Percentiles rank a stretch among this genome's conserved stretches.
Evolutionary conservation across 305 asterid species (phyloP).

Genomic region (Euphrasia arctica): DNA sequence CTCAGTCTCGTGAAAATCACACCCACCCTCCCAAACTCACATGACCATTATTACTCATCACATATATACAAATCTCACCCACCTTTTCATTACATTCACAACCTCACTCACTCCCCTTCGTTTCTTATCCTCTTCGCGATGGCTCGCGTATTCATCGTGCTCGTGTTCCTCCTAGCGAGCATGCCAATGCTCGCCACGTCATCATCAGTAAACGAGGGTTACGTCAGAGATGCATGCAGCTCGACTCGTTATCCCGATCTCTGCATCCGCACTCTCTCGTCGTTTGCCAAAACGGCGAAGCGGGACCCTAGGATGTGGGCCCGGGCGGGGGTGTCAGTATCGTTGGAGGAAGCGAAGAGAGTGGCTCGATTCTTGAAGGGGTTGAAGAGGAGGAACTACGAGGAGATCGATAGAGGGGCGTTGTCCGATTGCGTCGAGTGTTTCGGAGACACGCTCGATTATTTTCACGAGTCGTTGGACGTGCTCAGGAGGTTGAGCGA

Average conservation of each 20-base stretch:
- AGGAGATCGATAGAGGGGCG: conserved; percentile 25
- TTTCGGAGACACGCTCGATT: conserved; percentile 49
- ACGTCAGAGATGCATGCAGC: conserved; percentile 61
- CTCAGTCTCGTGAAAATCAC: conserved; percentile 31
- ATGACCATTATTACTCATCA: conserved; percentile 26
- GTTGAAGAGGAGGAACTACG: conserved; percentile 7
- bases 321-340: conserved; percentile 67
- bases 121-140: conserved; percentile 5
- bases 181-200: conserved; percentile 10
- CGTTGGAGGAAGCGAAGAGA: conserved; percentile 52
- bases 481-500: conserved; percentile 48
- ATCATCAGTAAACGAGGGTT: conserved; percentile 3
- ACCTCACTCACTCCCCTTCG: not conserved
- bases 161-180: conserved; percentile 29
- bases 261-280: conserved; percentile 47
- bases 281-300: conserved; percentile 51
- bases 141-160: conserved; percentile 13
- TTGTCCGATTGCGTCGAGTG: conserved; percentile 54
- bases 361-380: conserved; percentile 30
- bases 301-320: conserved; percentile 64
- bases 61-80: no score
- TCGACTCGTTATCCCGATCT: conserved; percentile 55
- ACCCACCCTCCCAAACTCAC: conserved; percentile 41
- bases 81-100: no score
- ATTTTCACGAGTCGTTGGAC: conserved; percentile 49